These are phyloP conservation scores for Bocquillonia castaneifolia DNA, from an alignment of 441 rosid species.

Conservation along the genomic window DNA sequence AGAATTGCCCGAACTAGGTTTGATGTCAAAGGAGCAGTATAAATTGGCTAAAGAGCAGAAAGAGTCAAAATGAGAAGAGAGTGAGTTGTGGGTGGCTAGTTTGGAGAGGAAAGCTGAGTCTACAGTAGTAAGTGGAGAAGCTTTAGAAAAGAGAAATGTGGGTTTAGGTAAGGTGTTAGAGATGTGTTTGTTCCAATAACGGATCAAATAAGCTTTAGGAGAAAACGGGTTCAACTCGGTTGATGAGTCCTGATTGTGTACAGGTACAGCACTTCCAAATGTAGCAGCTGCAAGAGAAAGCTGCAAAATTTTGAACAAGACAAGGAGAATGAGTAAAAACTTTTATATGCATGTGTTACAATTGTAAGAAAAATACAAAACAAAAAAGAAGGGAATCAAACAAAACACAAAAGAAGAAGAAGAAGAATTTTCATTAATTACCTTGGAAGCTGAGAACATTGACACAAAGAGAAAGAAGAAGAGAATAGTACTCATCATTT, in stretches of 20 bases:
- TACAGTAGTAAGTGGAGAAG: slow-evolving; percentile 63
- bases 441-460: slow-evolving; percentile 16
- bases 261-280: too few relatives aligned
- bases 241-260: background rate
- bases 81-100: slow-evolving; percentile 57
- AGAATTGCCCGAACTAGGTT: background rate
- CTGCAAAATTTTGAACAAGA: slow-evolving; percentile 5
- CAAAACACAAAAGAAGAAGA: background rate
- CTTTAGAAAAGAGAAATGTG: slow-evolving; percentile 60
- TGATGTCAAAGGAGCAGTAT: slow-evolving; percentile 48
- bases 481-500: background rate
- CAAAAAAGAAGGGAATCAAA: background rate
- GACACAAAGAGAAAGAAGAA: slow-evolving; percentile 12
- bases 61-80: slow-evolving; percentile 45
- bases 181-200: slow-evolving; percentile 79
- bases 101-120: slow-evolving; percentile 58
- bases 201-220: slow-evolving; percentile 61
- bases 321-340: background rate
- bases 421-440: background rate
- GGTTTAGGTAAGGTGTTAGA: slow-evolving; percentile 38
- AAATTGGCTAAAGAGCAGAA: slow-evolving; percentile 75
- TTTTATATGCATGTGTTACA: background rate
- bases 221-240: slow-evolving; percentile 51
- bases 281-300: background rate
- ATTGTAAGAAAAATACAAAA: background rate